Percentiles rank a stretch among this genome's conserved stretches.
Evolutionary conservation across 1,284 basidiomycete genomes (phyloP).

Genomic region (Trichosporon sp.): DNA sequence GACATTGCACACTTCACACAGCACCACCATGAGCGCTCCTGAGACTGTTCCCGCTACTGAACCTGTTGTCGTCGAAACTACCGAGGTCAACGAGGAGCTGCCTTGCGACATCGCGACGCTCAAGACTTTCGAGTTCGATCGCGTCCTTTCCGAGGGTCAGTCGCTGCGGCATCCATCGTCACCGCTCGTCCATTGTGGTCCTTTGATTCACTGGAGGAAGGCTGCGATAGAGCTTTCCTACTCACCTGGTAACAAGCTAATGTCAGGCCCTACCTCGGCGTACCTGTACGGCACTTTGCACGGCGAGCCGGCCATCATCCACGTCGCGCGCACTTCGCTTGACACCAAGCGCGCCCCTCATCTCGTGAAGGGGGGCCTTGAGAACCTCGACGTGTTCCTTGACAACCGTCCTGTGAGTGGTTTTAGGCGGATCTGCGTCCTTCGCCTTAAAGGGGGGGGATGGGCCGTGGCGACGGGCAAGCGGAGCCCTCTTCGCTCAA

Average conservation of each 20-base stretch:
- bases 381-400: constrained; percentile 42
- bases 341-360: constrained; percentile 45
- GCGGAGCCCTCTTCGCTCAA: no score
- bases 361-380: constrained; percentile 37
- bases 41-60: neutral
- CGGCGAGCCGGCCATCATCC: constrained; percentile 62
- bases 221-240: neutral
- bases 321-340: constrained; percentile 65
- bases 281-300: constrained; percentile 59
- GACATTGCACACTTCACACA: neutral
- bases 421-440: neutral
- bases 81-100: neutral
- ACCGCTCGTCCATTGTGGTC: neutral
- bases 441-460: no score
- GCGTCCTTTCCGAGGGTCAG: constrained; percentile 65
- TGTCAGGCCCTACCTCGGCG: constrained; percentile 61
- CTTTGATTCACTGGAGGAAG: neutral
- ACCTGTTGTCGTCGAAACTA: neutral
- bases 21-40: constrained; percentile 1
- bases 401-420: constrained; percentile 48
- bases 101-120: constrained; percentile 42
- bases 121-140: constrained; percentile 60
- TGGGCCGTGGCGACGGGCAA: no score
- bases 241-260: neutral
- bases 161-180: neutral